A percentile compares a stretch with the other conserved stretches of the same genome.
These are phyloP conservation scores for Bombardia bombarda DNA, from an alignment of 495 filamentous ascomycete genomes.

Conservation along the genomic window DNA sequence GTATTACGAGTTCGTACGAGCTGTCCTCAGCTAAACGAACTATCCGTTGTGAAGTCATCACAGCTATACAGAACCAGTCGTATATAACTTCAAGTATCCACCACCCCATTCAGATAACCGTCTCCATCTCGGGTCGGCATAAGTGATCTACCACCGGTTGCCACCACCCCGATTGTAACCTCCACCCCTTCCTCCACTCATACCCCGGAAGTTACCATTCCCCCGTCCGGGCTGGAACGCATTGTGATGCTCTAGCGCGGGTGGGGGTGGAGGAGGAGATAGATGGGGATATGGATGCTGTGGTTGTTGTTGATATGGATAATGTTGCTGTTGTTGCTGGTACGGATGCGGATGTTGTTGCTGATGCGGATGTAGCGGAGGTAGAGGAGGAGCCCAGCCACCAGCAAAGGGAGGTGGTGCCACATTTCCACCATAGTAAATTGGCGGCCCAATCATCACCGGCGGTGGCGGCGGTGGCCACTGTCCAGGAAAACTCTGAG, in stretches of 20 bases:
- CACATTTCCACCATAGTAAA: slow-evolving; percentile 1
- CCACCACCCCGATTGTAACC: slow-evolving; percentile 12
- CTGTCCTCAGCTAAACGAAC: no score
- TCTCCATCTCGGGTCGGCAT: no score
- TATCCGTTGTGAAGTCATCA: no score
- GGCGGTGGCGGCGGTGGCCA: slow-evolving; percentile 46
- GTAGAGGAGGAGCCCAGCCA: slow-evolving; percentile 14
- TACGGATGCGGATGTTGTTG: no score
- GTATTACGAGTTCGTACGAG: no score
- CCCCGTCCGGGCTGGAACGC: slow-evolving; percentile 13
- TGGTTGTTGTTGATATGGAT: no score
- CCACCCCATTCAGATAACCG: no score
- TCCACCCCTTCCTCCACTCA: slow-evolving; percentile 12
- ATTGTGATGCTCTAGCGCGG: slow-evolving; percentile 6
- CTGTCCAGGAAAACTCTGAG: slow-evolving; percentile 40
- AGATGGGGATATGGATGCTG: no score
- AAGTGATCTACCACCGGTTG: not conserved
- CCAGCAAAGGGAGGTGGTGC: slow-evolving; percentile 4
- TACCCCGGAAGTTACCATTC: slow-evolving; percentile 6
- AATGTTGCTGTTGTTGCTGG: no score
- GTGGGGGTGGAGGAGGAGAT: slow-evolving; percentile 16
- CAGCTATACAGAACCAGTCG: no score
- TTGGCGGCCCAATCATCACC: slow-evolving; percentile 11
- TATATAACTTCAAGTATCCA: no score
- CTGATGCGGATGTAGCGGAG: slow-evolving; percentile 8